Conservation (phyloP, 768 basidiomycete species). For the Lactarius indigo region DNA sequence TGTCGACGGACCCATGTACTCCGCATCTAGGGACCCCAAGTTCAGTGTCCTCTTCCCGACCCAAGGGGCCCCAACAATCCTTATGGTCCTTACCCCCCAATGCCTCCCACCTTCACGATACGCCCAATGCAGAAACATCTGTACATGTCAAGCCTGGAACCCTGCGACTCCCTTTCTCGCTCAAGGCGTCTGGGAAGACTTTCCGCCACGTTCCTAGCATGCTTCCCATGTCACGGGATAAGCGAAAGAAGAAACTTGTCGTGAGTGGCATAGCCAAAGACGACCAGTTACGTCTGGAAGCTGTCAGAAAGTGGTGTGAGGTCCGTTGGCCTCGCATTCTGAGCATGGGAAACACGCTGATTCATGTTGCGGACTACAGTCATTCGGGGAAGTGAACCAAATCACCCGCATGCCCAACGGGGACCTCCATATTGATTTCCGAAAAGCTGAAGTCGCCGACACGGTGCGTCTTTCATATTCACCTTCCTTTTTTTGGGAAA, state of each 20-base stretch:
- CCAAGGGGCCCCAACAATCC: conserved; percentile 36
- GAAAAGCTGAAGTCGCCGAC: conserved; percentile 73
- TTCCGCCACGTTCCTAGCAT: conserved; percentile 27
- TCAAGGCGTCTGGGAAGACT: conserved; percentile 26
- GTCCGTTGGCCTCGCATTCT: conserved; percentile 36
- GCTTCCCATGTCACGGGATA: conserved; percentile 41
- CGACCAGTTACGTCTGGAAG: conserved; percentile 63
- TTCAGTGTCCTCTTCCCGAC: conserved; percentile 35
- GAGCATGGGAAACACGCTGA: conserved; percentile 23
- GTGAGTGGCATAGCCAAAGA: conserved; percentile 62
- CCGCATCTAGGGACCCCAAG: conserved; percentile 35
- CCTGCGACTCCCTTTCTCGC: conserved; percentile 35
- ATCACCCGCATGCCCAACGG: conserved; percentile 73
- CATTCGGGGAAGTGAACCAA: conserved; percentile 70
- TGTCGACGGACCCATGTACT: conserved; percentile 19
- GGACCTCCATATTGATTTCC: conserved; percentile 74
- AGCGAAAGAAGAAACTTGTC: conserved; percentile 56
- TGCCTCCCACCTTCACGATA: conserved; percentile 40
- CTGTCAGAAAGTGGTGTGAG: conserved; percentile 72
- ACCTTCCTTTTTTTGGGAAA: background rate
- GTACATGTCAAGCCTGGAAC: conserved; percentile 29
- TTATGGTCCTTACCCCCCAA: conserved; percentile 40
- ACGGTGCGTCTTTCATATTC: conserved; percentile 47
- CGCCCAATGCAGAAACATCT: conserved; percentile 30
- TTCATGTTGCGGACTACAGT: conserved; percentile 15